Conservation (phyloP, 768 basidiomycete genomes). For the Ephemerocybe angulata region DNA sequence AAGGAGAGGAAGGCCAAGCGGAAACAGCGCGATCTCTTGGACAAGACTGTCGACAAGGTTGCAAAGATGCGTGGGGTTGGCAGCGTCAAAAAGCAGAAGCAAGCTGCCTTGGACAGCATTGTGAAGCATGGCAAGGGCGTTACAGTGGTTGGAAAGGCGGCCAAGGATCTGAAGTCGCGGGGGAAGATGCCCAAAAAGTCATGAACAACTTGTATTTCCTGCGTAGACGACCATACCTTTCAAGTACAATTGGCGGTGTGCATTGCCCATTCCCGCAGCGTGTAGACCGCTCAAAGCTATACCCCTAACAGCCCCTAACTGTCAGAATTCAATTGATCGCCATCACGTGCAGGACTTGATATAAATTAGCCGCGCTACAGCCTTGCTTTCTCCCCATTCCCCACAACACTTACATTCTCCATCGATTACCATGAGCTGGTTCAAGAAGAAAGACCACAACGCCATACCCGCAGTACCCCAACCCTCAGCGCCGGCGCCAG, state of each 20-base stretch:
- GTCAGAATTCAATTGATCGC: constrained; percentile 5
- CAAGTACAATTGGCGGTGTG: too few species aligned
- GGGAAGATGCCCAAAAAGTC: constrained; percentile 31
- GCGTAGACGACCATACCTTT: too few species aligned
- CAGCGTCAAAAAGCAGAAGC: constrained; percentile 76
- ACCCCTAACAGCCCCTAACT: constrained; percentile 1
- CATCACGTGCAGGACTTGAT: background rate
- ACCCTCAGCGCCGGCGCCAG: constrained; percentile 34
- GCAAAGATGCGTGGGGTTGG: constrained; percentile 51
- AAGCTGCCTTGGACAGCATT: constrained; percentile 73
- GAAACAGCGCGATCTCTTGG: constrained; percentile 61
- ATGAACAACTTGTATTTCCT: too few species aligned
- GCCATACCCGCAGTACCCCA: constrained; percentile 64
- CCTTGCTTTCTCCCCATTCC: constrained; percentile 11
- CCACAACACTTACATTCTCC: constrained; percentile 14
- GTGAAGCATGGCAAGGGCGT: constrained; percentile 85
- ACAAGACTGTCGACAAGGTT: constrained; percentile 62
- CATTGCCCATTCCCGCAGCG: too few species aligned
- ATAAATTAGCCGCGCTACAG: constrained; percentile 4
- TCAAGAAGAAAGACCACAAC: constrained; percentile 62
- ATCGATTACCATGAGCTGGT: constrained; percentile 51
- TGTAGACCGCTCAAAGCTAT: too few species aligned
- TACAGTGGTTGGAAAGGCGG: constrained; percentile 78
- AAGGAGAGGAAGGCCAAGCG: constrained; percentile 70
- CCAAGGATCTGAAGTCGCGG: constrained; percentile 31